Evolutionary conservation across 2,329 filamentous ascomycete genomes (phyloP).

Genomic region (Penicillium paneum): DNA sequence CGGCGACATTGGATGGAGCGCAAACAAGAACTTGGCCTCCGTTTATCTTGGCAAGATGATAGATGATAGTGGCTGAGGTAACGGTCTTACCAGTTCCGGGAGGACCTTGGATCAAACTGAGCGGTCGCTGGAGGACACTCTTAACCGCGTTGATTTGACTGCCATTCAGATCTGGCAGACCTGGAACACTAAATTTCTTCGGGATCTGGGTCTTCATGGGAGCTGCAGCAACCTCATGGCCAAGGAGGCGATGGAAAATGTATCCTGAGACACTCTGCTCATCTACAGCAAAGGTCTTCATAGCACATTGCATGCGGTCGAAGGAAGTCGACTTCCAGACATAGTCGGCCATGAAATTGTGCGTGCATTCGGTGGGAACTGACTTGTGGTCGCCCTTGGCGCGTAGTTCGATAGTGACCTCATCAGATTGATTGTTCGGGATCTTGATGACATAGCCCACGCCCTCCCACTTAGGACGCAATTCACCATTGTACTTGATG

Average conservation of each 20-base stretch:
- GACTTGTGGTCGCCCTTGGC: conserved; percentile 95
- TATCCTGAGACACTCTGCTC: conserved; percentile 98
- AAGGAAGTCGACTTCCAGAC: conserved; percentile 99
- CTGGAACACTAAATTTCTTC: conserved; percentile 94
- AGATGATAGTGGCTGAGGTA: conserved; percentile 97
- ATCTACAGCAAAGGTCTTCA: conserved; percentile 98
- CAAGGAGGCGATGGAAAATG: conserved; percentile 94
- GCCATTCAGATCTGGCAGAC: conserved; percentile 87
- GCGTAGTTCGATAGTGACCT: conserved; percentile 91
- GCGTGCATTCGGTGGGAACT: conserved; percentile 90
- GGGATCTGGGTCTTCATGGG: conserved; percentile 95
- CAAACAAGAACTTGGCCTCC: conserved; percentile 93
- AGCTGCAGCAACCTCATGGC: conserved; percentile 88
- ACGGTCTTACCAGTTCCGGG: conserved; percentile 98
- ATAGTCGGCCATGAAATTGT: conserved; percentile 98
- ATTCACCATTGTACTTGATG: conserved; percentile 89
- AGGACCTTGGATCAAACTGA: conserved; percentile 94
- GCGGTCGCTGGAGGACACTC: conserved; percentile 85
- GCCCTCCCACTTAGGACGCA: conserved; percentile 90
- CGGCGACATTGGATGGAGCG: conserved; percentile 95
- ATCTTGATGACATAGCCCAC: conserved; percentile 99
- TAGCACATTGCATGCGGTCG: conserved; percentile 97
- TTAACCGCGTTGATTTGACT: conserved; percentile 97
- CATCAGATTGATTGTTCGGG: conserved; percentile 97
- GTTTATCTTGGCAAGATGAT: conserved; percentile 92